phyloP scores from a whole-genome alignment of 2,329 filamentous ascomycete genomes.

The Fusarium incarnatum region DNA sequence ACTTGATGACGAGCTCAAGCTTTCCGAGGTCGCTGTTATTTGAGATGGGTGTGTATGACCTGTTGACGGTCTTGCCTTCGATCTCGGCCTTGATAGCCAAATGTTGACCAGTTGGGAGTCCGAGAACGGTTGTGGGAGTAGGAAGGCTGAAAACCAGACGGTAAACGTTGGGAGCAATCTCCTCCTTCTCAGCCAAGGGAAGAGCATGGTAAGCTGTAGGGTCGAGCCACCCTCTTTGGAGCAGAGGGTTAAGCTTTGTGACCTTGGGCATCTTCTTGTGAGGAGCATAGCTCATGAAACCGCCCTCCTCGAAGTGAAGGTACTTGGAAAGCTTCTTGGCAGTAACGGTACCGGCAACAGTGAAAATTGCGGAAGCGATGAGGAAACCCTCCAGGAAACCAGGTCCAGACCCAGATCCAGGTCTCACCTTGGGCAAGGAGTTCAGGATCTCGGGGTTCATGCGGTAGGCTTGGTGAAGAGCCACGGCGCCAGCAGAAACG shows the following conservation, averaged over 20 bases:
- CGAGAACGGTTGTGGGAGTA: conserved; percentile 56
- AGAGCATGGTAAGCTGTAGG: conserved; percentile 61
- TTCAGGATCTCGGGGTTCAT: conserved; percentile 17
- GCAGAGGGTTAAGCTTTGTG: conserved; percentile 46
- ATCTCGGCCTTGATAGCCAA: conserved; percentile 63
- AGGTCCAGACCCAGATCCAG: conserved; percentile 14
- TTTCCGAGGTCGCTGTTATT: conserved; percentile 62
- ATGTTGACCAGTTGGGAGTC: conserved; percentile 68
- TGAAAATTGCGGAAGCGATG: conserved; percentile 30
- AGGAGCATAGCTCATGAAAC: conserved; percentile 45
- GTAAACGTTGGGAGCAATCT: conserved; percentile 59
- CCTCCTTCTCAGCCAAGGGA: conserved; percentile 55
- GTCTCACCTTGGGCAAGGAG: conserved; percentile 22
- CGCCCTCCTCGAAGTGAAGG: conserved; percentile 44
- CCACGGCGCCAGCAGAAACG: conserved; percentile 18
- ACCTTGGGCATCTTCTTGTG: conserved; percentile 54
- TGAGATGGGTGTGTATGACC: conserved; percentile 67
- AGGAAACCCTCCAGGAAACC: conserved; percentile 30
- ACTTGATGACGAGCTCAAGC: conserved; percentile 63
- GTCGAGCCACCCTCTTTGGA: conserved; percentile 60
- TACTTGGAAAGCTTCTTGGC: conserved; percentile 49
- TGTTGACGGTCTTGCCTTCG: conserved; percentile 58
- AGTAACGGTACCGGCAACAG: conserved; percentile 48
- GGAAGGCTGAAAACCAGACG: conserved; percentile 63
- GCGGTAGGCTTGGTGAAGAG: conserved; percentile 31